These are phyloP conservation scores for Saccharomyces pastorianus DNA, from an alignment of 1,139 yeast genomes.

Conservation along the genomic window DNA sequence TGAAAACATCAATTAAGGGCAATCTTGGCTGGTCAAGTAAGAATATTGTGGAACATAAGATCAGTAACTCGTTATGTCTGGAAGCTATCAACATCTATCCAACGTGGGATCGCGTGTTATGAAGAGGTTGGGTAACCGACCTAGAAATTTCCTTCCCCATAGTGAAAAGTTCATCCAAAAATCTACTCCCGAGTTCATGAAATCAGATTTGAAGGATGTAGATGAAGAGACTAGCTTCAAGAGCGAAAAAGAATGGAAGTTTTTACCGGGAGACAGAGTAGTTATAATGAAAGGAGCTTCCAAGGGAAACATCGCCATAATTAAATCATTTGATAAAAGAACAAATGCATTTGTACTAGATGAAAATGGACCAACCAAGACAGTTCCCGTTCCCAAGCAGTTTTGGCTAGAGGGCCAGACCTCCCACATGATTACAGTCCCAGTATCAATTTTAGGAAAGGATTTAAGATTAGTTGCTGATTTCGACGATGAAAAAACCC, in stretches of 20 bases:
- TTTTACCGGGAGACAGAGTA: constrained; percentile 56
- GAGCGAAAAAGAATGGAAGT: constrained; percentile 41
- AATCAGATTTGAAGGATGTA: constrained; percentile 30
- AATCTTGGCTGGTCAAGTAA: no score
- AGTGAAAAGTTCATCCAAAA: constrained; percentile 24
- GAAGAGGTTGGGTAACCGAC: constrained; percentile 17
- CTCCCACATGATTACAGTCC: constrained; percentile 55
- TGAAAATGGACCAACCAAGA: constrained; percentile 48
- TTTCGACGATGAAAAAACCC: constrained; percentile 45
- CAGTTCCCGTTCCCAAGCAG: constrained; percentile 54
- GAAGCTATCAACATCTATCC: constrained; percentile 22
- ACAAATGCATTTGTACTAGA: constrained; percentile 47
- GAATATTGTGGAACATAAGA: neutral
- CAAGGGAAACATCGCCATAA: constrained; percentile 63
- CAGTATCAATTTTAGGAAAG: constrained; percentile 51
- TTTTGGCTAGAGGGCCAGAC: constrained; percentile 70
- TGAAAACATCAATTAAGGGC: no score
- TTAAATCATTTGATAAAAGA: constrained; percentile 38
- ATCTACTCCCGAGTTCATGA: constrained; percentile 32
- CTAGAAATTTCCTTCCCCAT: constrained; percentile 18
- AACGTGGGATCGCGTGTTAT: constrained; percentile 27
- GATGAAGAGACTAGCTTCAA: constrained; percentile 35
- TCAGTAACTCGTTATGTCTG: constrained; percentile 6
- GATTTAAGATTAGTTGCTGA: constrained; percentile 74
- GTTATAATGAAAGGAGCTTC: constrained; percentile 59